Evolutionary conservation across 1,139 yeast species (phyloP).

Genomic region (Hemisphaericaspora subhashii): DNA sequence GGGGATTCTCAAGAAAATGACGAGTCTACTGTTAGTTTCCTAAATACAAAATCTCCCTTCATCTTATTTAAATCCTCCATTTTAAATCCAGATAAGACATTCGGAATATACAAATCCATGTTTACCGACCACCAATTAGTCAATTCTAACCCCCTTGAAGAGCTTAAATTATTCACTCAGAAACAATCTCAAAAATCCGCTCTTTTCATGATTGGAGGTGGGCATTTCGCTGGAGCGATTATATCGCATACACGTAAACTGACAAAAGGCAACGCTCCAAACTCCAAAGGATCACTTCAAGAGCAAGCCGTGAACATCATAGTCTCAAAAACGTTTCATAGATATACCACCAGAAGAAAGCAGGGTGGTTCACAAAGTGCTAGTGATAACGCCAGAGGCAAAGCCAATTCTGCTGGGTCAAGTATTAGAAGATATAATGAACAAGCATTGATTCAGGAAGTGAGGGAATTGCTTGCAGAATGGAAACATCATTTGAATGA

Average conservation of each 20-base stretch:
- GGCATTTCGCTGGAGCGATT: constrained; percentile 96
- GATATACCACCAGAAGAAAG: constrained; percentile 93
- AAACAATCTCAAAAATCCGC: constrained; percentile 50
- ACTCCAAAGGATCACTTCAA: constrained; percentile 40
- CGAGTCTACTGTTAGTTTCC: constrained; percentile 46
- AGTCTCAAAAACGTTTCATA: constrained; percentile 83
- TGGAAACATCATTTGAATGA: constrained; percentile 64
- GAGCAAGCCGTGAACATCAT: constrained; percentile 66
- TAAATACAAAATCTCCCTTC: constrained; percentile 66
- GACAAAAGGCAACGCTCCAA: constrained; percentile 54
- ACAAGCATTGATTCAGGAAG: constrained; percentile 75
- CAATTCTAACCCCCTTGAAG: constrained; percentile 38
- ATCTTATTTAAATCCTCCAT: constrained; percentile 52
- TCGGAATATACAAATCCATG: constrained; percentile 72
- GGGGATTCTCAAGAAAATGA: constrained; percentile 23
- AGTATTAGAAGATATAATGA: constrained; percentile 87
- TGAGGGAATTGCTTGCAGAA: constrained; percentile 59
- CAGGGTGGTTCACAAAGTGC: constrained; percentile 98
- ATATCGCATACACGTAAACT: constrained; percentile 67
- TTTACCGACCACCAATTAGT: constrained; percentile 39
- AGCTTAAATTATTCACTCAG: constrained; percentile 36
- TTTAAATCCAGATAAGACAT: constrained; percentile 46
- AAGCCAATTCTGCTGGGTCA: constrained; percentile 96
- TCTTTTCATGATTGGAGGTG: constrained; percentile 93
- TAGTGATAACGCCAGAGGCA: constrained; percentile 87